Base-by-base conservation (phyloP, 257 asterid species). In the Ajuga chamaepitys region DNA sequence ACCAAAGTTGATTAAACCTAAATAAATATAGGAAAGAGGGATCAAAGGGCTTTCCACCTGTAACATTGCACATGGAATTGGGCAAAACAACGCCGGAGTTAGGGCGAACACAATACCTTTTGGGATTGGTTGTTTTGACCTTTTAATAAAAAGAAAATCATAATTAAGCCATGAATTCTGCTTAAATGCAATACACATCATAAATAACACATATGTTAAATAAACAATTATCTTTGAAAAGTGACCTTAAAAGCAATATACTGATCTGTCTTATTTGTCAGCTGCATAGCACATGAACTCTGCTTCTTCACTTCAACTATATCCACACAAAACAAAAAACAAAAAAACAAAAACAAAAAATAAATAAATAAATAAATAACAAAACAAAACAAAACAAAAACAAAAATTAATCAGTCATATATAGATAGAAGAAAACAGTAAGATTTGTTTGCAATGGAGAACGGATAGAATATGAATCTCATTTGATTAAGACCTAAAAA, bases 91-190 rank as follows among this genome's bases (percentile, higher is more conserved):
- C 74, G 40, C 96, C 95, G 9, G 94, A 82, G 78, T 91, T 91
- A 10, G 98, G 98, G 26, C 98, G 87, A 67, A 91, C 98, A 28
- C 83, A 81, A 45, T 91, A 88, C 80, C 81, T 84, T 59, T 81
- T 86, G 0, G 98, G 98, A 71, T 83, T 88, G 54, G 96, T 88
- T n/a, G 98, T 88, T 85, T 88, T 88, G 58, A 91, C 94, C 97
- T 91, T 58, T 32, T 35, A 65, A 68, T 52, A 17, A 37, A 50
- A 32, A 26, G 38, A 10, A 22, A 8, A 69, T 42, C 44, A 62
- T 11, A 63, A 73, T 24, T n/a, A 48, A 74, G 57, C 37, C 58
- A 32, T 5, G 5, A 41, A 18, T 7, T 18, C 40, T 70, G 37
- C 18, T 41, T 21, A 22, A 18, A n/a, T 67, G n/a, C n/a, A n/a